Evolutionary conservation across 495 filamentous ascomycete genomes (phyloP).

Genomic region (Xylaria sp.): DNA sequence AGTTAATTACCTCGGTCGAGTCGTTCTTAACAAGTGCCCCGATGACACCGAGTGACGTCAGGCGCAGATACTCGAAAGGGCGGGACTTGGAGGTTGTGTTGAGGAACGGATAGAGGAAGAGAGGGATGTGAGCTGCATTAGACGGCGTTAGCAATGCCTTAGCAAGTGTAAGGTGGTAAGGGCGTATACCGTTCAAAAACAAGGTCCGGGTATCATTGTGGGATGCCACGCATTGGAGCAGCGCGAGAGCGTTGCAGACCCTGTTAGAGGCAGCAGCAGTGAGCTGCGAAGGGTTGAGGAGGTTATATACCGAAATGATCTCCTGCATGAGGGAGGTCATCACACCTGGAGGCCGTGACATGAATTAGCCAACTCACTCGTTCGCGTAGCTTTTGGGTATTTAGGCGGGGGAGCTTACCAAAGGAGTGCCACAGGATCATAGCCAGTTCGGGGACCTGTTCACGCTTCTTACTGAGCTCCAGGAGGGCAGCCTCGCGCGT

Average conservation of each 20-base stretch:
- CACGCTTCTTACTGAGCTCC: constrained; percentile 97
- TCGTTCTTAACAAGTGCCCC: constrained; percentile 99
- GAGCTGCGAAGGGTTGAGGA: constrained; percentile 94
- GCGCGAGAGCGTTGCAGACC: constrained; percentile 95
- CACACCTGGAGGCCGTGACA: constrained; percentile 67
- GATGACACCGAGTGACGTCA: constrained; percentile 98
- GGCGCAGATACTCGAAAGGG: constrained; percentile 96
- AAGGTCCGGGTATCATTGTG: constrained; percentile 94
- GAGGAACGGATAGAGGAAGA: constrained; percentile 97
- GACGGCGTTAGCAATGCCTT: neutral
- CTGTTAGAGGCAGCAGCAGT: constrained; percentile 96
- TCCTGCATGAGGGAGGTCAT: constrained; percentile 98
- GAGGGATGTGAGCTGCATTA: constrained; percentile 88
- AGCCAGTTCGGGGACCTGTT: constrained; percentile 96
- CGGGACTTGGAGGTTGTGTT: constrained; percentile 99
- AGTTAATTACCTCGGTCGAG: constrained; percentile 98
- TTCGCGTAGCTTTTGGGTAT: neutral
- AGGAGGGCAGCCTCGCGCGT: constrained; percentile 90
- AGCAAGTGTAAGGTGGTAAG: neutral
- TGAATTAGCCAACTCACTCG: constrained; percentile 25
- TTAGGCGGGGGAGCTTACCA: constrained; percentile 64
- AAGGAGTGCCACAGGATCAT: constrained; percentile 99
- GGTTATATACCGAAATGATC: constrained; percentile 97
- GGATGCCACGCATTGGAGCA: constrained; percentile 96
- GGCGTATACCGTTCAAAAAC: constrained; percentile 81